Evolutionary conservation across 2,329 filamentous ascomycete species (phyloP), one percentile per base, ranked within the genome.

Genomic region (Talaromyces islandicus): DNA sequence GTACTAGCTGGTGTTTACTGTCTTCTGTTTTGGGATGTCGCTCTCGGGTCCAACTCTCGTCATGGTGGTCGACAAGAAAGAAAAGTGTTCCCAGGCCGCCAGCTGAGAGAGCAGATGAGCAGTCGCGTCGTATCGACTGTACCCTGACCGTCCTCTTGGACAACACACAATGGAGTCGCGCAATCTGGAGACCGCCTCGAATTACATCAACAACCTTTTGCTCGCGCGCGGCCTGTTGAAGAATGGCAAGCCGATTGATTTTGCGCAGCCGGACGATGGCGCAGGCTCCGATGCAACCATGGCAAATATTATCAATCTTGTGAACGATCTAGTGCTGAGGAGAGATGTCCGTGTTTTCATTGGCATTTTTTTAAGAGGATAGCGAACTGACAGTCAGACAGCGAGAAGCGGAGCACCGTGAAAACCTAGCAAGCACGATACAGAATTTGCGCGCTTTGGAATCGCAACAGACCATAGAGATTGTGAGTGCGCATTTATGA

Each of bases 261-360:
- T 99, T 73, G 87, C 89, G 62, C 80, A 85, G 63, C 88, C 90
- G 9, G 85, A 85, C 57, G 81, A 85, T 64, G 83, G 81, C 61
- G 82, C 82, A 19, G 74, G 74, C 17, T 81, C 85, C 0, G 83
- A 83, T 69, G 84, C 83, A 56, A 90, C 89, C 19, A 93, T 94
- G 87, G 88, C 89, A 21, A 85, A 87, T 65, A 88, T 97, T 67
- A 96, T 99, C 77, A 90, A 93, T 71, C 83, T 99, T 25, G 86
- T 99, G 54, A 96, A 99, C 75, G 94, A 99, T 71, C 77, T 99
- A 67, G 91, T 99, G 61, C 74, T 97, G 62, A 85, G 92, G 66
- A 86, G 92, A 80, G 94, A 99, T 73, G 91, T 96, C 80, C 68
- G 86, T 80, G 59, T 54, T 25, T 21, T 24, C 60, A 56, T n/a